Percentiles rank a stretch among this genome's conserved stretches.
Evolutionary conservation across 257 asterid genomes (phyloP).

Genomic region (Solanum dulcamara): DNA sequence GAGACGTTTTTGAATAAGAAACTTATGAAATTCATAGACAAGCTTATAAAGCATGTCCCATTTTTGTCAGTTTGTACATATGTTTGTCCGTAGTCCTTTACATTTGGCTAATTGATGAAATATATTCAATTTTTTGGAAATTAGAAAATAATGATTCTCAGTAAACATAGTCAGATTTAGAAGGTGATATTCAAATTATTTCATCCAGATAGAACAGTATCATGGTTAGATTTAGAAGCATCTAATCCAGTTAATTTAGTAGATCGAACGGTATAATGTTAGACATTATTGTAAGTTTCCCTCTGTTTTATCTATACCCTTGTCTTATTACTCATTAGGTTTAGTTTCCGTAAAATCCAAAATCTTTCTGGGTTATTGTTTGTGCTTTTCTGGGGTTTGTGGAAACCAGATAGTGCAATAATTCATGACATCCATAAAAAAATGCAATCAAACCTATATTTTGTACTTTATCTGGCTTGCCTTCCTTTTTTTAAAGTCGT

Average conservation of each 20-base stretch:
- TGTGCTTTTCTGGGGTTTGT: background rate
- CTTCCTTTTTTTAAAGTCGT: background rate
- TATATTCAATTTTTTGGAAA: background rate
- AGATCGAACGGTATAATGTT: background rate
- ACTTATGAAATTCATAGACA: background rate
- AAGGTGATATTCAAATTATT: background rate
- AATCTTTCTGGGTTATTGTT: background rate
- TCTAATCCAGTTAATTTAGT: background rate
- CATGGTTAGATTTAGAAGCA: background rate
- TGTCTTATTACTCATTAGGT: background rate
- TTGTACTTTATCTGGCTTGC: background rate
- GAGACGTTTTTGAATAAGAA: background rate
- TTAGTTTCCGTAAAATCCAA: background rate
- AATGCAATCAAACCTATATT: background rate
- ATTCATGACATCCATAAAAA: background rate
- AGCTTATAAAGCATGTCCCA: background rate
- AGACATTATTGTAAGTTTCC: background rate
- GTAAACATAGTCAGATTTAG: background rate
- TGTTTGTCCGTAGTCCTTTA: background rate
- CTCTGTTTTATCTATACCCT: background rate
- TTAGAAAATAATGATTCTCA: background rate
- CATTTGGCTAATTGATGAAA: background rate
- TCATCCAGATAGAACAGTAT: background rate
- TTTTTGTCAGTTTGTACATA: background rate
- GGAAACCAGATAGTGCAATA: background rate